Conservation (phyloP, 768 basidiomycete species). For the Hemileccinum rubropunctum region DNA sequence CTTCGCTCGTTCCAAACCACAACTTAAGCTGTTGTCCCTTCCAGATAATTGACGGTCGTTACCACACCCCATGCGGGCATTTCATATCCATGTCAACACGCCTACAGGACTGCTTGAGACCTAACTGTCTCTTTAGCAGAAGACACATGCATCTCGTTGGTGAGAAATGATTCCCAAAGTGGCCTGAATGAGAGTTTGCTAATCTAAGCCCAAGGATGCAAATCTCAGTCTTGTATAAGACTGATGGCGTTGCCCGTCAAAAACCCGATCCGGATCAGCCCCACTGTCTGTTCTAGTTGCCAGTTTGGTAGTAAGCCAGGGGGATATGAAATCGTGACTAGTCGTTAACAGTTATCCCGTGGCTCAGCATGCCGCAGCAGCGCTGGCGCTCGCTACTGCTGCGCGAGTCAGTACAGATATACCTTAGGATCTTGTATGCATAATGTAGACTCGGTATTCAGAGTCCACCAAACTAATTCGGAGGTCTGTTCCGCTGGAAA, state of each 20-base stretch:
- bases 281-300: slow-evolving; percentile 41
- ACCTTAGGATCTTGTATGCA: slow-evolving; percentile 19
- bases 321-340: slow-evolving; percentile 19
- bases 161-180: slow-evolving; percentile 23
- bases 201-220: slow-evolving; percentile 44
- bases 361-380: slow-evolving; percentile 11
- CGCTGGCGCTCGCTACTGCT: slow-evolving; percentile 21
- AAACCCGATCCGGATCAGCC: slow-evolving; percentile 71
- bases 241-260: slow-evolving; percentile 66
- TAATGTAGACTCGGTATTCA: slow-evolving; percentile 18
- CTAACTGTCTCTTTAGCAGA: slow-evolving; percentile 69
- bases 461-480: no score
- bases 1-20: neutral
- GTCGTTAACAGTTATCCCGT: neutral
- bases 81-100: slow-evolving; percentile 71
- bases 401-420: slow-evolving; percentile 12
- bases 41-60: slow-evolving; percentile 76
- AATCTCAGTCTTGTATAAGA: slow-evolving; percentile 52
- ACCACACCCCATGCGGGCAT: slow-evolving; percentile 65
- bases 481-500: neutral
- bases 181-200: slow-evolving; percentile 2
- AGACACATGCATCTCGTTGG: slow-evolving; percentile 58
- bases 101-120: slow-evolving; percentile 60
- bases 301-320: slow-evolving; percentile 11
- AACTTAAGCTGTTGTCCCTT: neutral